phyloP scores from a whole-genome alignment of 805 yeast genomes.

The Cyberlindnera galapagoensis region DNA sequence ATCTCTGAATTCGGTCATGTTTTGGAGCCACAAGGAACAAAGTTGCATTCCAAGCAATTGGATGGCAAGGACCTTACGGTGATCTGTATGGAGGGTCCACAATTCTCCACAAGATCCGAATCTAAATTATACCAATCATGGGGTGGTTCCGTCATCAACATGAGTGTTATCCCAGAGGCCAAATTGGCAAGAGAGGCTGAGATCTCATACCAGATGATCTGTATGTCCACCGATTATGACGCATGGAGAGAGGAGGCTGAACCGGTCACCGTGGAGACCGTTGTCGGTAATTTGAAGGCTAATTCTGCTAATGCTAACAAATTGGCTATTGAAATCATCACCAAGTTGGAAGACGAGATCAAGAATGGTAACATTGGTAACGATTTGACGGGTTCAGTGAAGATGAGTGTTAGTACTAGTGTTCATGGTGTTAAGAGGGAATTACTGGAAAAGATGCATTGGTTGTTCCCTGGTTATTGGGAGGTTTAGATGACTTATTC shows the following conservation, averaged over 20 bases:
- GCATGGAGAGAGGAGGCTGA: slow-evolving; percentile 96
- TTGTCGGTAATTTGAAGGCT: slow-evolving; percentile 82
- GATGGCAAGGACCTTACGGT: slow-evolving; percentile 73
- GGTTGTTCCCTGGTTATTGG: slow-evolving; percentile 89
- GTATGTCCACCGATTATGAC: slow-evolving; percentile 98
- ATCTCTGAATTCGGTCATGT: slow-evolving; percentile 54
- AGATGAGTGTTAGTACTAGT: slow-evolving; percentile 72
- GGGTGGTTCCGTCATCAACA: slow-evolving; percentile 94
- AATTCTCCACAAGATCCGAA: slow-evolving; percentile 95
- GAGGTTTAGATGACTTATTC: too few relatives aligned
- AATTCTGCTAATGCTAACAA: slow-evolving; percentile 81
- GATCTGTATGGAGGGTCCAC: slow-evolving; percentile 99
- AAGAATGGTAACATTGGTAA: slow-evolving; percentile 58
- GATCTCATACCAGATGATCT: slow-evolving; percentile 93
- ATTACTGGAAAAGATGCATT: slow-evolving; percentile 75
- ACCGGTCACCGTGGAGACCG: slow-evolving; percentile 97
- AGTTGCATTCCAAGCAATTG: slow-evolving; percentile 60
- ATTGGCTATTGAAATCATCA: slow-evolving; percentile 65
- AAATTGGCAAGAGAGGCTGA: slow-evolving; percentile 97
- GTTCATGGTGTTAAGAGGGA: slow-evolving; percentile 67
- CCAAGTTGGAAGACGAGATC: slow-evolving; percentile 56
- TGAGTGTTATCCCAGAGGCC: slow-evolving; percentile 97
- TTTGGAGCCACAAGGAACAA: slow-evolving; percentile 40
- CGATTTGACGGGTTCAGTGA: slow-evolving; percentile 69
- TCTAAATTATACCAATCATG: slow-evolving; percentile 76